phyloP scores from a whole-genome alignment of 2,329 filamentous ascomycete genomes.

The Penicillium polonicum region DNA sequence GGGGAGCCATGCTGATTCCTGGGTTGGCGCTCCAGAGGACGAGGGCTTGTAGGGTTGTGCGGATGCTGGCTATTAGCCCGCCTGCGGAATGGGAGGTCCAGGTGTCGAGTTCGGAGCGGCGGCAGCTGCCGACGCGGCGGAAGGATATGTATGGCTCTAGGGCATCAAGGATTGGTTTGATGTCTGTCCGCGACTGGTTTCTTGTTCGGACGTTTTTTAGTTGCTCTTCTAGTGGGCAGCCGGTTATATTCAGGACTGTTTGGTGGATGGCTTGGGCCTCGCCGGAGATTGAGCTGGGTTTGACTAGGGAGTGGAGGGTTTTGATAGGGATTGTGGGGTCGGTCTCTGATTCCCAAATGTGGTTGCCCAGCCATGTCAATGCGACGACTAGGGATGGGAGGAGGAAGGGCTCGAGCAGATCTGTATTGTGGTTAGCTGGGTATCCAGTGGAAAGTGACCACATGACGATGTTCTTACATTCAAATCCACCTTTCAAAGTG shows the following conservation, averaged over 20 bases:
- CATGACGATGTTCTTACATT: conserved; percentile 49
- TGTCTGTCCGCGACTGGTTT: conserved; percentile 52
- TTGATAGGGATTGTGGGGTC: conserved; percentile 55
- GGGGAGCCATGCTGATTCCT: conserved; percentile 53
- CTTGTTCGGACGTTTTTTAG: conserved; percentile 52
- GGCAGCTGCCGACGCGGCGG: conserved; percentile 48
- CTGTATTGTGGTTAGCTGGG: conserved; percentile 33
- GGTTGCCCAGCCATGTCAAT: conserved; percentile 58
- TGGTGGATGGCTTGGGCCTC: conserved; percentile 62
- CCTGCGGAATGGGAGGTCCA: conserved; percentile 51
- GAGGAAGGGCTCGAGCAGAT: conserved; percentile 63
- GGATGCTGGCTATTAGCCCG: conserved; percentile 50
- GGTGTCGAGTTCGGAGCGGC: conserved; percentile 51
- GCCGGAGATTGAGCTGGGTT: conserved; percentile 56
- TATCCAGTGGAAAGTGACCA: neutral
- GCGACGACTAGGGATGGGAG: conserved; percentile 61
- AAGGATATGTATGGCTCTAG: conserved; percentile 54
- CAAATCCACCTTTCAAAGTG: conserved; percentile 60
- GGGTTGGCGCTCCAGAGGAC: conserved; percentile 54
- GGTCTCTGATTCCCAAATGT: conserved; percentile 52
- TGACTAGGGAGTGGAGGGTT: conserved; percentile 57
- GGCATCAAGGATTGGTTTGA: conserved; percentile 53
- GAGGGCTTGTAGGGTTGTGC: conserved; percentile 52
- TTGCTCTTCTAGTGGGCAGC: conserved; percentile 51
- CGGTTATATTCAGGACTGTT: conserved; percentile 58